phyloP scores from a whole-genome alignment of 140 eudicot species.

The Bidens hawaiensis region DNA sequence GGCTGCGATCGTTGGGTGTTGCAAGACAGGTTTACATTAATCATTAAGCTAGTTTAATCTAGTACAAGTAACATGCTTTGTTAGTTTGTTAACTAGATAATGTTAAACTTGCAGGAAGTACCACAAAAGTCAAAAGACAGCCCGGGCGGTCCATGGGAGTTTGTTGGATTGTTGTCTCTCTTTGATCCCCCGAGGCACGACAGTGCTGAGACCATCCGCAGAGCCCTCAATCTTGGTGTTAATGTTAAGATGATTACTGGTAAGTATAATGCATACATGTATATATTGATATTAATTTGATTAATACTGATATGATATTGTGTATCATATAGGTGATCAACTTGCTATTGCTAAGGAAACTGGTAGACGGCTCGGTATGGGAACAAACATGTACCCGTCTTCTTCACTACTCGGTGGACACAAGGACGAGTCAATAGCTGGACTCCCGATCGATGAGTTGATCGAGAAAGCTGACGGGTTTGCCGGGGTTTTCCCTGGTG shows the following conservation, averaged over 20 bases:
- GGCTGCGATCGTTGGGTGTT: constrained; percentile 83
- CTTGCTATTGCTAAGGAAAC: constrained; percentile 98
- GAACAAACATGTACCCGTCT: constrained; percentile 92
- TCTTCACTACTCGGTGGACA: constrained; percentile 82
- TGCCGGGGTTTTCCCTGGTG: constrained; percentile 96
- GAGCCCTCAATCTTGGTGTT: constrained; percentile 90
- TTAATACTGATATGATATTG: neutral
- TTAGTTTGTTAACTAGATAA: constrained; percentile 3
- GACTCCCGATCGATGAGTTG: constrained; percentile 80
- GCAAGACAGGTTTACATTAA: constrained; percentile 68
- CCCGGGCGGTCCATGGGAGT: constrained; percentile 86
- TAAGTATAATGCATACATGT: constrained; percentile 12
- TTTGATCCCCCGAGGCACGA: constrained; percentile 97
- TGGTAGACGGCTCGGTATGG: constrained; percentile 94
- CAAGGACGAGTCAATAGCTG: constrained; percentile 81
- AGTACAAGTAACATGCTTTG: neutral
- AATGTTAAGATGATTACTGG: constrained; percentile 97
- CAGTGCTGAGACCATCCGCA: constrained; percentile 90
- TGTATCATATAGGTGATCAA: constrained; percentile 70
- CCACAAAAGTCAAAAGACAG: constrained; percentile 79
- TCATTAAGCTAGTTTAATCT: too few relatives aligned
- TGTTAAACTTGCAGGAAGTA: constrained; percentile 42
- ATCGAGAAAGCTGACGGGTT: constrained; percentile 97
- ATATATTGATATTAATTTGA: neutral
- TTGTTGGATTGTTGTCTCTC: constrained; percentile 81